Base-by-base conservation (phyloP, 2,329 filamentous ascomycete genomes). In the Diaporthe batatas region DNA sequence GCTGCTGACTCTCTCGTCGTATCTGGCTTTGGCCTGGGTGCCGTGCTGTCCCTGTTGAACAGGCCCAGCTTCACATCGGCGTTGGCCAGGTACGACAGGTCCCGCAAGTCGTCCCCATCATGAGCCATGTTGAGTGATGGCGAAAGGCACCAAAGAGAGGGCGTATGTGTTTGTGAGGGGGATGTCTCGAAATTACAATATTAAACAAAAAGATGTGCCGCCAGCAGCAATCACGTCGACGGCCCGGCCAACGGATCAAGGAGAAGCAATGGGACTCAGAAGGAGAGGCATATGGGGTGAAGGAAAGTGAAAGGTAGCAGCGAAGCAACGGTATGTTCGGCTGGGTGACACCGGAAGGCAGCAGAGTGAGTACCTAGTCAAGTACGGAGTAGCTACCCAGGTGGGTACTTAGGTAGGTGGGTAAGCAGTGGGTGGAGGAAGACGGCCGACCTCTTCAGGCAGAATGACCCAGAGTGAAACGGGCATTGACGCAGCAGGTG, bases 151-250 rank as follows among this genome's bases (percentile, higher is more conserved):
- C 36, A 7, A 7, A 23, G 5, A 21, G 18, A 29, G 34, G 8
- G 7, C 8, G 11, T 8, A 11, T 36, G 7, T 8, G 34, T 8
- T 3, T 8, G 34, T 3, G 34, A 6, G 39, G 6, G n/a, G 42
- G 58, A 34, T 67, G 34, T 67, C 47, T 39, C 44, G 54, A 32
- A 25, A 47, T 57, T 70, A 59, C 70, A 65, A 32, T 39, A 67
- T 67, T 55, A 71, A 70, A 49, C 32, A 34, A 47, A 47, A 55
- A 29, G n/a, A 55, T 44, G 49, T 67, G 62, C 69, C 62, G 58
- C 69, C 69, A 71, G 69, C 69, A 71, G 58, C 59, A 67, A 44
- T 42, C 49, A 55, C 58, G 39, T 34, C 44, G 62, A 51, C 62
- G 7, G 18, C 57, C 49, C 47, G 49, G 21, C 29, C 47, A 67